Evolutionary conservation across 805 yeast species (phyloP), one percentile per base, ranked within the genome.

Genomic region (Candida verbasci): DNA sequence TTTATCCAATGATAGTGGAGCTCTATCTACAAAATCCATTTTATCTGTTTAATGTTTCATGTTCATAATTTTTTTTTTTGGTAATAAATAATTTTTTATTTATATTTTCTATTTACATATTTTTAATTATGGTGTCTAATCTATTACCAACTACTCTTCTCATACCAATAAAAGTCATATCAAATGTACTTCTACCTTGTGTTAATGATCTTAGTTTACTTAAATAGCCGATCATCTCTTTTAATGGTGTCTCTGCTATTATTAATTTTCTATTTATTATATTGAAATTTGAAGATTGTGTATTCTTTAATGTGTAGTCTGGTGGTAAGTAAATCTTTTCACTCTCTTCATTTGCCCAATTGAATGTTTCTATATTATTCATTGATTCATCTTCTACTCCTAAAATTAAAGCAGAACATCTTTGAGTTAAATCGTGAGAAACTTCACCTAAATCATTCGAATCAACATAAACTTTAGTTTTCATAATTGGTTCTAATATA

Each of bases 191-290:
- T 29, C 95, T 70, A 1, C 98, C 98, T 52, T 87, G 88, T 0
- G 97, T 89, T 47, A 88, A 63, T 24, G 93, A 81, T 48, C 97
- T 64, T 31, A 93, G 63, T 42, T 75, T 76, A 9, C 80, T 77
- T 40, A 87, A 69, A 55, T 93, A 93, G 0, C 97, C 96, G 32
- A 88, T 75, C 96, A 93, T 88, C 42, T 83, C 94, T 42, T 81
- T 72, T 52, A 93, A 65, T 3, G 98, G 97, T 0, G 88, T 89
- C 34, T 72, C 75, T 0, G 96, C 96, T n/a, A 65, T 65, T 23
- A 93, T 75, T 6, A 73, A 60, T 58, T 86, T 75, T 44, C 68
- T 78, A 41, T 62, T 62, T 27, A 42, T 51, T 33, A 61, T 42
- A n/a, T 48, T 55, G 7, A 25, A 29, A n/a, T 11, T 3, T 7